Percentiles rank a stretch among this genome's conserved stretches.
phyloP scores from a whole-genome alignment of 208 protist genomes.

The Blastocrithidia nonstop region DNA sequence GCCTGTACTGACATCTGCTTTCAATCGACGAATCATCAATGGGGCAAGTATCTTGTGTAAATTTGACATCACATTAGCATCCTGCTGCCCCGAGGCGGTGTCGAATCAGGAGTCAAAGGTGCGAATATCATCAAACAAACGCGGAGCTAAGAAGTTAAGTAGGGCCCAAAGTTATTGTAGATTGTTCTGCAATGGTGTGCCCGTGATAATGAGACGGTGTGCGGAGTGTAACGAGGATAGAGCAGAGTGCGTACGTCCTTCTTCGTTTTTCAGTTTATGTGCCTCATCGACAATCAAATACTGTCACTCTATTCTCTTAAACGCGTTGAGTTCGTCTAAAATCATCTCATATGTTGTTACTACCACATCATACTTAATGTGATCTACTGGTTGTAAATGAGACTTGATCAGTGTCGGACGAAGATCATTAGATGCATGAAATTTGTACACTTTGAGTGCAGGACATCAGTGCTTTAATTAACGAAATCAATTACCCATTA shows the following conservation, averaged over 20 bases:
- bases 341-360: constrained; percentile 97
- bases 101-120: constrained; percentile 92
- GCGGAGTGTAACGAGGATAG: constrained; percentile 55
- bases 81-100: constrained; percentile 59
- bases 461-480: constrained; percentile 96
- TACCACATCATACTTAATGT: constrained; percentile 77
- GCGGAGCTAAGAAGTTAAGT: constrained; percentile 89
- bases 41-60: constrained; percentile 89
- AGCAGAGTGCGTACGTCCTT: constrained; percentile 43
- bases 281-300: constrained; percentile 99
- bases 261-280: constrained; percentile 91
- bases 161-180: constrained; percentile 93
- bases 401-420: constrained; percentile 59
- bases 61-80: constrained; percentile 62
- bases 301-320: constrained; percentile 85
- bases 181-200: constrained; percentile 97
- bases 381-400: constrained; percentile 25
- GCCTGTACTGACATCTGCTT: constrained; percentile 90
- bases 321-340: constrained; percentile 74
- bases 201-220: constrained; percentile 94
- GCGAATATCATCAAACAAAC: constrained; percentile 73
- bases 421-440: constrained; percentile 90
- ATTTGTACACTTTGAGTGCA: constrained; percentile 79
- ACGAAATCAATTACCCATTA: constrained; percentile 97
- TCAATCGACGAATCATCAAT: constrained; percentile 94